Evolutionary conservation across 208 protist genomes (phyloP).

Genomic region (Trypanosoma theileri): DNA sequence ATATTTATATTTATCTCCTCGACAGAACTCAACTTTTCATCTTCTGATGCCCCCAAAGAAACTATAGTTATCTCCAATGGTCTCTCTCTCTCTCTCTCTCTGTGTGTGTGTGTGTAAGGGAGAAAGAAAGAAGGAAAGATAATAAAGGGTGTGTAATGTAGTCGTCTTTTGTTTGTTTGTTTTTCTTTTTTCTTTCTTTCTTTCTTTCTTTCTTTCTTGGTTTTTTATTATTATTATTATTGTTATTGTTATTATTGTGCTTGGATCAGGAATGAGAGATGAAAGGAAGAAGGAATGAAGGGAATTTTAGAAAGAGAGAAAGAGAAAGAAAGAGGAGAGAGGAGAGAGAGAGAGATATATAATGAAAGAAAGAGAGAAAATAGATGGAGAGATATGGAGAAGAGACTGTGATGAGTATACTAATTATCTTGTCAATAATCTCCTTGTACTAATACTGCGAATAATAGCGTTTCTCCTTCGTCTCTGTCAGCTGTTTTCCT

Average conservation of each 20-base stretch:
- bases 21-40: not conserved
- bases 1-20: not conserved
- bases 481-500: not conserved
- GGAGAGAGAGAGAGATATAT: too few relatives aligned
- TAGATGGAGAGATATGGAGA: too few relatives aligned
- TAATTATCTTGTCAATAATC: too few relatives aligned
- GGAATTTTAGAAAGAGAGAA: not conserved
- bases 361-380: too few relatives aligned
- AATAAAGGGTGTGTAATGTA: not conserved
- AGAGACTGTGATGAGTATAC: too few relatives aligned
- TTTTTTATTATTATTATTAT: constrained; percentile 5
- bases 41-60: not conserved
- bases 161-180: too few relatives aligned
- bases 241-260: not conserved
- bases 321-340: not conserved
- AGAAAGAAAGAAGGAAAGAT: not conserved
- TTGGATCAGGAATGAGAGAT: too few relatives aligned
- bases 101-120: not conserved
- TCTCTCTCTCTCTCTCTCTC: too few relatives aligned
- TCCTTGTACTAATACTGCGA: not conserved
- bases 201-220: not conserved
- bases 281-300: not conserved
- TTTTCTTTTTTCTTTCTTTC: too few relatives aligned
- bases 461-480: not conserved
- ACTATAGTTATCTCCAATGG: too few relatives aligned